These are phyloP conservation scores for Paramecium pentaurelia DNA, from an alignment of 73 alveolate genomes.

Conservation along the genomic window DNA sequence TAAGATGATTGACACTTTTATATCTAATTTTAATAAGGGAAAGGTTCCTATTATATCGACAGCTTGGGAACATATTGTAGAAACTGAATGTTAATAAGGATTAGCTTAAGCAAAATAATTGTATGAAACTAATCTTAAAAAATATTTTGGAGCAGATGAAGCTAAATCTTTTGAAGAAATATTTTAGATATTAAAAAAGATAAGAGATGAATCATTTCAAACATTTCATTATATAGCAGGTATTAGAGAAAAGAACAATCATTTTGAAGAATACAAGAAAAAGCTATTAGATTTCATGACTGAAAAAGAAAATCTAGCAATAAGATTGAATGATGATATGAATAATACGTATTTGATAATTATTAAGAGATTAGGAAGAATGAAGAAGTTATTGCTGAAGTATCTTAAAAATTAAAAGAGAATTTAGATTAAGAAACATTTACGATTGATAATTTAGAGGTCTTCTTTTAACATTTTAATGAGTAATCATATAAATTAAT, in stretches of 20 bases:
- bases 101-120: not conserved
- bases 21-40: not conserved
- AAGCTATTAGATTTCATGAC: slow-evolving; percentile 33
- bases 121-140: not conserved
- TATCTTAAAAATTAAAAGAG: not conserved
- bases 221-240: slow-evolving; percentile 42
- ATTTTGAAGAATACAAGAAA: slow-evolving; percentile 3
- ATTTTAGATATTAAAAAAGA: not conserved
- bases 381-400: slow-evolving; percentile 10
- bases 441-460: not conserved
- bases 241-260: slow-evolving; percentile 41
- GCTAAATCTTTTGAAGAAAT: slow-evolving; percentile 5
- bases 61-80: slow-evolving; percentile 37
- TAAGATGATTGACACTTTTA: not conserved
- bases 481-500: not conserved
- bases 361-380: not conserved
- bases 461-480: not conserved
- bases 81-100: not conserved
- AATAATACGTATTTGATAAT: not conserved
- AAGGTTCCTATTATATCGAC: slow-evolving; percentile 10
- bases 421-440: not conserved
- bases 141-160: not conserved
- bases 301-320: slow-evolving; percentile 1
- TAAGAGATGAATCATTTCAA: slow-evolving; percentile 3
- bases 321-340: slow-evolving; percentile 44